Evolutionary conservation across 768 basidiomycete species (phyloP), one percentile per base, ranked within the genome.

Genomic region (Cystobasidiopsis lactophilus): DNA sequence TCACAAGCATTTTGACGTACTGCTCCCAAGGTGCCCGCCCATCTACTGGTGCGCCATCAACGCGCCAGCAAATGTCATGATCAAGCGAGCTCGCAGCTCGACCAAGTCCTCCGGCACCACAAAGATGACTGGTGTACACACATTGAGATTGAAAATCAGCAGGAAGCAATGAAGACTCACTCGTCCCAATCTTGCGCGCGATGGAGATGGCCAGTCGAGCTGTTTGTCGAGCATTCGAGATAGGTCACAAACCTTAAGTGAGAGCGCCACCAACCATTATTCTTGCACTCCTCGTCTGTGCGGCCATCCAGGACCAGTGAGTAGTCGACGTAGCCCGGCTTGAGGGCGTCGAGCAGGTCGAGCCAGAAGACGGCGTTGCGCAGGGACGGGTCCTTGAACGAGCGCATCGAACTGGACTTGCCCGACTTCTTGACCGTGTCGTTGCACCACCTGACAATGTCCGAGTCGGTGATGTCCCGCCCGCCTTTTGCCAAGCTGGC

Each of bases 171-270:
- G 39, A n/a, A n/a, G n/a, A n/a, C n/a, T n/a, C n/a, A n/a, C n/a
- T 53, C 33, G 18, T 56, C 50, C 59, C 61, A 79, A 89, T 80
- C 74, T 96, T 96, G 63, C 91, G 74, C n/a, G 91, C 89, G 60
- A 96, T 95, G 2, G 91, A 95, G 60, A 96, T 95, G 7, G 86
- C 91, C 58, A 95, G 68, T 75, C 95, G 95, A 16, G 89, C 89
- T 93, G 57, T 7, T 53, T 19, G 38, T 13, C 45, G 29, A n/a
- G 10, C 19, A 47, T 13, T 26, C 23, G 19, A 29, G 23, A 47
- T 27, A 10, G 29, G 16, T 24, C 19, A 30, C 27, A 37, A 33
- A 33, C 40, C 27, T 35, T 16, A 35, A 7, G 16, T 35, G 7
- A 7, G 16, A 16, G 3, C 29, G 16, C 4, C 30, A 45, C 54